These are phyloP conservation scores for Fusarium sp. DNA, from an alignment of 2,329 filamentous ascomycete species.

Conservation along the genomic window DNA sequence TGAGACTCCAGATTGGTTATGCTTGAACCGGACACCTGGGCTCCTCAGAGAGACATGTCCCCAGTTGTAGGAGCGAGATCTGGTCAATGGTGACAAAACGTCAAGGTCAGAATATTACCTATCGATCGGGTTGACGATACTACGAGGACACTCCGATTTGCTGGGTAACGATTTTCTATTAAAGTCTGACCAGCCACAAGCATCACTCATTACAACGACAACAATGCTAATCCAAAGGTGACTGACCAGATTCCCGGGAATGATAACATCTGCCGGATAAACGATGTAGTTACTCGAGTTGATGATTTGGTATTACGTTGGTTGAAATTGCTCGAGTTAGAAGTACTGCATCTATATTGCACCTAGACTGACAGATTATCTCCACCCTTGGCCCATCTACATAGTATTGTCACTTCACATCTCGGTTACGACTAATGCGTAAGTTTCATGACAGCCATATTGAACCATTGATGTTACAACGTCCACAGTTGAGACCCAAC, in stretches of 20 bases:
- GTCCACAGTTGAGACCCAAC: not conserved
- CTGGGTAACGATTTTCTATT: not conserved
- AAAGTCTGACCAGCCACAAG: not conserved
- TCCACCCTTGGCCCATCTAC: not conserved
- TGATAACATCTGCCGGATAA: constrained; percentile 11
- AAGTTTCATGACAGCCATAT: not conserved
- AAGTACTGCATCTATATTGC: not conserved
- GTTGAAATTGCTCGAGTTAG: not conserved
- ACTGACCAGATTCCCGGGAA: constrained; percentile 27
- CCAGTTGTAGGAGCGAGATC: constrained; percentile 6
- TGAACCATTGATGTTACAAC: not conserved
- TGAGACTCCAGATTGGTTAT: not conserved
- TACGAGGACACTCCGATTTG: constrained; percentile 9
- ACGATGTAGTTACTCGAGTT: not conserved
- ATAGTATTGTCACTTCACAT: not conserved
- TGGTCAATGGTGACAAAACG: not conserved
- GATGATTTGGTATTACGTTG: not conserved
- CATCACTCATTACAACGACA: not conserved
- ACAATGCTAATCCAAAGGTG: not conserved
- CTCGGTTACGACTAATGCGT: not conserved
- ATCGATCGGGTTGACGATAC: constrained; percentile 12
- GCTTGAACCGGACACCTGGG: not conserved
- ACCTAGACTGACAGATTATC: constrained; percentile 26
- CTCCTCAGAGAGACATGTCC: not conserved
- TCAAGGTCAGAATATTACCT: not conserved